Conservation (phyloP, 164 flowering plant species). For the Vitis cinerea region DNA sequence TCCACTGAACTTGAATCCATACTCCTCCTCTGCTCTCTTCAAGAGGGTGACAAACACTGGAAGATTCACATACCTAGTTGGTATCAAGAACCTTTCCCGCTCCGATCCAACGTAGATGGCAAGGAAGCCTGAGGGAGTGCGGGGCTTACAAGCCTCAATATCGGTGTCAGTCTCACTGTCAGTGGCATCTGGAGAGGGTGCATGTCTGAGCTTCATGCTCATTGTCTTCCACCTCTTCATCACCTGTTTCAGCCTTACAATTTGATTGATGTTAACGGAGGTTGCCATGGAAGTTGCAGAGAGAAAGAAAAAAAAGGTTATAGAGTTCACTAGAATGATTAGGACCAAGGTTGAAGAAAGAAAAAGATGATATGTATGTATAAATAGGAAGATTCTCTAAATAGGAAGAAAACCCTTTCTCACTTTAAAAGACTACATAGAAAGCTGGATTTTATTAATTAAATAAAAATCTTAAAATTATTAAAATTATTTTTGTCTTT, state of each 20-base stretch:
- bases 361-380: no score
- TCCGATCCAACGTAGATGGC: conserved; percentile 42
- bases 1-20: conserved; percentile 28
- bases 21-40: conserved; percentile 38
- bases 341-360: no score
- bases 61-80: conserved; percentile 33
- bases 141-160: no score
- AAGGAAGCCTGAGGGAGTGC: conserved; percentile 26
- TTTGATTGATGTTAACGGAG: neutral
- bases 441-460: no score
- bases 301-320: neutral
- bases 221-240: neutral
- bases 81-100: conserved; percentile 37
- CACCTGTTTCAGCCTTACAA: neutral
- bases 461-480: no score
- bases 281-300: neutral
- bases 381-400: no score
- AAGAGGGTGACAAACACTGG: conserved; percentile 31
- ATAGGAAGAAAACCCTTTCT: no score
- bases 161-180: neutral
- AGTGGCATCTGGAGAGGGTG: neutral
- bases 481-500: no score
- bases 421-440: no score
- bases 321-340: no score
- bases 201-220: neutral